Evolutionary conservation across 2,329 filamentous ascomycete species (phyloP), one percentile per base, ranked within the genome.

Genomic region (Ophiostoma sp.): DNA sequence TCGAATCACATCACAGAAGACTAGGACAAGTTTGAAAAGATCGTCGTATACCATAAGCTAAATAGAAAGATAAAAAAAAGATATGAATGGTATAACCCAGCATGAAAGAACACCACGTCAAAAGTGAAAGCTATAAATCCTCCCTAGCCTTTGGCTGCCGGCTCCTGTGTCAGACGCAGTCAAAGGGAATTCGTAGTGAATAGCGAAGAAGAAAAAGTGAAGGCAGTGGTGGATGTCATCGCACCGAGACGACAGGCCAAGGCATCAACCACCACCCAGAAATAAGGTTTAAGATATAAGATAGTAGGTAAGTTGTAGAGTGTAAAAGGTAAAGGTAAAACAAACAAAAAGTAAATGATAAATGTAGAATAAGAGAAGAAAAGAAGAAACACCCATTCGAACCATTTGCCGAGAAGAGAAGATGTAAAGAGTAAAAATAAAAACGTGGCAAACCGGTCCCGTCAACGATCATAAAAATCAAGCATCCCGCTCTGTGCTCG

Each of bases 331-430:
- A 54, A 54, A 27, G n/a, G 13, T 17, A 36, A 64, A 4, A 4
- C 3, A 11, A 23, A 65, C 11, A n/a, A n/a, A 39, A 65, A 39
- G 41, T 17, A 67, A 17, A 27, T 48, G 23, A 44, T 44, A 44
- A 67, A 31, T 41, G 33, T 27, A 31, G 27, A 20, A 27, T 52
- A 68, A 23, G 6, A 7, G 4, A 52, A 20, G 35, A 54, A 4
- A 39, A 48, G 35, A 44, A 15, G 13, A 33, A 64, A 64, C 65
- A 64, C 67, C 62, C 62, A 11, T 39, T 65, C 20, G 60, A 64
- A 36, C 62, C 62, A 65, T 65, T 62, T 68, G 31, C 48, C 65
- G 39, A 67, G 39, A 67, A 66, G 20, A 66, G 64, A 66, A 66
- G 39, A 36, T 15, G 15, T 5, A 23, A 66, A 44, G 36, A 41